A percentile compares a stretch with the other conserved stretches of the same genome.
phyloP scores from a whole-genome alignment of 768 basidiomycete genomes.

The Psilocybe azurescens region DNA sequence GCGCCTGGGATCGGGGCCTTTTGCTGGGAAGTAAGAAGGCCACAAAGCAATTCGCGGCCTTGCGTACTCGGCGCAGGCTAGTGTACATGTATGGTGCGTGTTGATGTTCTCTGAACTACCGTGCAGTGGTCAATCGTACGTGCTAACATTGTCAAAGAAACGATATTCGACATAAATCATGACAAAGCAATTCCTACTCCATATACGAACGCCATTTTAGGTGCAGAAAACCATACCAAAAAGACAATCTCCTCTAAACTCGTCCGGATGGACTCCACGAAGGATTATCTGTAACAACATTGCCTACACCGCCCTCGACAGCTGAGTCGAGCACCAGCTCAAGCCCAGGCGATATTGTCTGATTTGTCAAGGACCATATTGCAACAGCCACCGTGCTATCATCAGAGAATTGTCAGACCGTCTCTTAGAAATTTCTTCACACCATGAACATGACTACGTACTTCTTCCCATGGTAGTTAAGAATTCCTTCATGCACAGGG shows the following conservation, averaged over 20 bases:
- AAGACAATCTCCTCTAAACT: background rate
- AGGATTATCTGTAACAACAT: slow-evolving; percentile 62
- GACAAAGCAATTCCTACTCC: no score
- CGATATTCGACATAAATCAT: no score
- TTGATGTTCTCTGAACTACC: no score
- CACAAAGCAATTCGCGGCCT: no score
- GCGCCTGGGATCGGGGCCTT: no score
- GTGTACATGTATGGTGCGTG: no score
- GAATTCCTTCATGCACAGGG: slow-evolving; percentile 83
- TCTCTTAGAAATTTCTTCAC: background rate
- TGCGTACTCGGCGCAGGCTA: no score
- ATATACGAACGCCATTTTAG: no score
- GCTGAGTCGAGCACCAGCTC: slow-evolving; percentile 57
- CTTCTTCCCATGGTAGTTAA: slow-evolving; percentile 76
- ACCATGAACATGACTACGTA: slow-evolving; percentile 36
- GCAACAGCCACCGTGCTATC: slow-evolving; percentile 63
- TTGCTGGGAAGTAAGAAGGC: no score
- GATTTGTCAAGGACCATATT: slow-evolving; percentile 67
- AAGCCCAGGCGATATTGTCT: slow-evolving; percentile 53
- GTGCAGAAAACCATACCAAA: no score
- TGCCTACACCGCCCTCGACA: slow-evolving; percentile 70
- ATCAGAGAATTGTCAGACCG: background rate
- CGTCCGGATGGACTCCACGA: slow-evolving; percentile 47
- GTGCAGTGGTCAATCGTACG: no score
- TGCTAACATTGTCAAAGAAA: no score